Evolutionary conservation across 129 eudicot species (phyloP).

Genomic region (Heracleum sosnowskyi): DNA sequence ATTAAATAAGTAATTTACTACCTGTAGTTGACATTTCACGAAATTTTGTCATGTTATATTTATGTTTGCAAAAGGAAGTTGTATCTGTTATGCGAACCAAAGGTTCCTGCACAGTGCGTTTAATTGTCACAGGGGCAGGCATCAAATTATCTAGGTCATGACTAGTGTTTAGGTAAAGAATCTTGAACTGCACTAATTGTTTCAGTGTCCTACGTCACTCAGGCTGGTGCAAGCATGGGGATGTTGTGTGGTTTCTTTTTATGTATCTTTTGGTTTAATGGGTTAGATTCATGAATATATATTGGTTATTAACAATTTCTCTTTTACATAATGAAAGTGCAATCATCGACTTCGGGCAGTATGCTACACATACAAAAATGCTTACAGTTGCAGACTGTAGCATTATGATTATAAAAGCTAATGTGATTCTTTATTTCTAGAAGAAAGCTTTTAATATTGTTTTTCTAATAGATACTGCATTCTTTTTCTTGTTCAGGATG

Average conservation of each 20-base stretch:
- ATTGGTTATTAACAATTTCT: not conserved
- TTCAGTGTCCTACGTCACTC: not conserved
- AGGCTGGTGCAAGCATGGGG: not conserved
- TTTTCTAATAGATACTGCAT: not conserved
- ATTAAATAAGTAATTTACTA: not conserved
- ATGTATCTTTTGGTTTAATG: not conserved
- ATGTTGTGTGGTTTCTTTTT: not conserved
- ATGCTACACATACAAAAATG: not conserved
- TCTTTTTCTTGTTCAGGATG: slow-evolving; percentile 45
- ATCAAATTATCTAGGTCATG: not conserved
- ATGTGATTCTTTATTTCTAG: not conserved
- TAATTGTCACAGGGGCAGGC: not conserved
- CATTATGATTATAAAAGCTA: not conserved
- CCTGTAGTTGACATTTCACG: not conserved
- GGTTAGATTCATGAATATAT: not conserved
- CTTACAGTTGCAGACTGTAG: not conserved
- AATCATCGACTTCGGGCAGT: not conserved
- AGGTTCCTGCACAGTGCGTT: not conserved
- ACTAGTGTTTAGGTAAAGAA: not conserved
- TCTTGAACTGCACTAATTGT: not conserved
- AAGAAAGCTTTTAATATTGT: not conserved
- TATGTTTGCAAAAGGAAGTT: not conserved
- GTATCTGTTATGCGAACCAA: not conserved
- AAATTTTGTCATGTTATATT: not conserved
- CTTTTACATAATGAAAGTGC: not conserved